Percentiles rank a stretch among this genome's conserved stretches.
Conservation (phyloP, 2,329 filamentous ascomycete species). For the Alternaria alternata region DNA sequence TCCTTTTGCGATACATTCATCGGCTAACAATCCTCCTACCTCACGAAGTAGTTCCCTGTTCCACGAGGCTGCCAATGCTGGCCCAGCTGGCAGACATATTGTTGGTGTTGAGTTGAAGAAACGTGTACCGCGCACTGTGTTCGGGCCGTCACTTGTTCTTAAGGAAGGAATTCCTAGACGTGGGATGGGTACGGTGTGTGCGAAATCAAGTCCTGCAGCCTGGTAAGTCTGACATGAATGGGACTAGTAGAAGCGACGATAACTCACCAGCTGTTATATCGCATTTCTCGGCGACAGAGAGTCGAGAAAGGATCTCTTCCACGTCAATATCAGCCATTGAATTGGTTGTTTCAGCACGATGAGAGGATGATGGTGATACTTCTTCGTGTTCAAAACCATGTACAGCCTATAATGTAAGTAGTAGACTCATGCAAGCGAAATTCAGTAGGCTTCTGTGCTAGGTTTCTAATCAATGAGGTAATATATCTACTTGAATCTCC, state of each 20-base stretch:
- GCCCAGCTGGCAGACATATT: constrained; percentile 59
- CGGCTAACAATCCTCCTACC: no score
- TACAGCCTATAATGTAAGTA: no score
- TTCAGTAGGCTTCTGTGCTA: no score
- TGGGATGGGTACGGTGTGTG: neutral
- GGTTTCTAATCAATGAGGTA: no score
- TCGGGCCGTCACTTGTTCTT: constrained; percentile 69
- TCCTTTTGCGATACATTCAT: constrained; percentile 21
- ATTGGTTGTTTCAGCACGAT: neutral
- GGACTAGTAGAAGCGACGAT: no score
- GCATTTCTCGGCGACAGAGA: neutral
- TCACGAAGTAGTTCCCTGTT: constrained; percentile 16
- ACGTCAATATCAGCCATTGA: neutral
- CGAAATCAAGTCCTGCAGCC: neutral
- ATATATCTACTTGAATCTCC: no score
- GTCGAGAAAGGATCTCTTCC: neutral
- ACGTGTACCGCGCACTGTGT: constrained; percentile 64
- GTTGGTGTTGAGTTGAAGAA: no score
- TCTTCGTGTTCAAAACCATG: no score
- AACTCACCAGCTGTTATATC: neutral
- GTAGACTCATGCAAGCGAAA: no score
- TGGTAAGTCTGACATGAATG: no score
- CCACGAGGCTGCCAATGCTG: constrained; percentile 20
- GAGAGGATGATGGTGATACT: no score
- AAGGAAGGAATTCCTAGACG: constrained; percentile 65